A percentile compares a stretch with the other conserved stretches of the same genome.
These are phyloP conservation scores for Hemisphaericaspora xylanilytica DNA, from an alignment of 1,139 yeast species.

Conservation along the genomic window DNA sequence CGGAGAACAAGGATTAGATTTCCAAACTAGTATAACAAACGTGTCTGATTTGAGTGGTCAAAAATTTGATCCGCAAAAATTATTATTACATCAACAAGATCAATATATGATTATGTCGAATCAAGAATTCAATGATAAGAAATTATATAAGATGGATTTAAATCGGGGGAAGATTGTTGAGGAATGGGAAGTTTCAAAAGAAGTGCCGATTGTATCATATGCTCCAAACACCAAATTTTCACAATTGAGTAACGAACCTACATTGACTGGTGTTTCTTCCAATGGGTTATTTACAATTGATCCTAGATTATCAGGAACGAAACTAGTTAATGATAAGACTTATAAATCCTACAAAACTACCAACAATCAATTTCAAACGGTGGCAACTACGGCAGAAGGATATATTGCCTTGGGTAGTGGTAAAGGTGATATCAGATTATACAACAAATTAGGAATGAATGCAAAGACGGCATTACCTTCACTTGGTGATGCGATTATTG, in stretches of 20 bases:
- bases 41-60: conserved; percentile 55
- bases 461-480: conserved; percentile 83
- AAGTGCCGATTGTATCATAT: conserved; percentile 51
- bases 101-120: conserved; percentile 64
- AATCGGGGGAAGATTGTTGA: conserved; percentile 78
- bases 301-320: conserved; percentile 60
- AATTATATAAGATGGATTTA: conserved; percentile 71
- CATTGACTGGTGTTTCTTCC: conserved; percentile 66
- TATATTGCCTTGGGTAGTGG: conserved; percentile 71
- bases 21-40: conserved; percentile 63
- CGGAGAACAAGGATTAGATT: conserved; percentile 53
- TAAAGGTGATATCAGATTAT: conserved; percentile 74
- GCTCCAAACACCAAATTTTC: conserved; percentile 72
- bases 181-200: conserved; percentile 61
- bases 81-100: conserved; percentile 78
- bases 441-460: conserved; percentile 64
- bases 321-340: conserved; percentile 49
- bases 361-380: conserved; percentile 55
- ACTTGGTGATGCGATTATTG: conserved; percentile 68
- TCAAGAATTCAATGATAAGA: conserved; percentile 31
- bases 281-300: conserved; percentile 72
- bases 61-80: conserved; percentile 55
- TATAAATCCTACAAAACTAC: conserved; percentile 49
- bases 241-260: conserved; percentile 70
- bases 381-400: conserved; percentile 74